Evolutionary conservation across 2,329 filamentous ascomycete genomes (phyloP).

Genomic region (Aspergillus sp.): DNA sequence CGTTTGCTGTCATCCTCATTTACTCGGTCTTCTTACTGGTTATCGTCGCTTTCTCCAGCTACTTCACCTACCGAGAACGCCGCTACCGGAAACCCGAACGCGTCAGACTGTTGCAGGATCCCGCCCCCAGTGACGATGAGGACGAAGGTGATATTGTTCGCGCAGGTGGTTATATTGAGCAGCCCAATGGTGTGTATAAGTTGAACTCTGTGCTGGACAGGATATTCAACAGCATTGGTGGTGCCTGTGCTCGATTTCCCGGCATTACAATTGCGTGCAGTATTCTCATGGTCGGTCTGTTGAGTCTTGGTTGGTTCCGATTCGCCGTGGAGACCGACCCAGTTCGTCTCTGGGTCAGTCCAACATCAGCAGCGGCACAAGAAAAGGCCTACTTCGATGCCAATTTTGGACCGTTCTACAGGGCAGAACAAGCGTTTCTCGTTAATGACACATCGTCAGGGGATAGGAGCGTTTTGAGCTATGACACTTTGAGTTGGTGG

Average conservation of each 20-base stretch:
- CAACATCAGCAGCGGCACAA: slow-evolving; percentile 82
- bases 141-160: slow-evolving; percentile 85
- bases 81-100: slow-evolving; percentile 75
- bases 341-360: slow-evolving; percentile 94
- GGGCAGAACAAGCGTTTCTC: slow-evolving; percentile 88
- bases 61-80: slow-evolving; percentile 74
- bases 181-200: slow-evolving; percentile 75
- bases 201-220: slow-evolving; percentile 81
- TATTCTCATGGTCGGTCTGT: slow-evolving; percentile 71
- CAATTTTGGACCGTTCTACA: slow-evolving; percentile 94
- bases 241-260: slow-evolving; percentile 79
- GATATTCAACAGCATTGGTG: slow-evolving; percentile 77
- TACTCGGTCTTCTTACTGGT: slow-evolving; percentile 77
- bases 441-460: slow-evolving; percentile 77
- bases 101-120: slow-evolving; percentile 82
- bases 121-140: slow-evolving; percentile 83
- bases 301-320: slow-evolving; percentile 84
- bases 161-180: slow-evolving; percentile 74
- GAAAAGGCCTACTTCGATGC: slow-evolving; percentile 93
- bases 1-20: slow-evolving; percentile 84
- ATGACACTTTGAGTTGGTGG: slow-evolving; percentile 92
- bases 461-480: slow-evolving; percentile 76
- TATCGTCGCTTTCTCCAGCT: slow-evolving; percentile 67
- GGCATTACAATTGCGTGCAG: slow-evolving; percentile 77
- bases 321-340: slow-evolving; percentile 92